These are phyloP conservation scores for Dysphania ambrosioides DNA, from an alignment of 148 eudicot genomes.

Conservation along the genomic window DNA sequence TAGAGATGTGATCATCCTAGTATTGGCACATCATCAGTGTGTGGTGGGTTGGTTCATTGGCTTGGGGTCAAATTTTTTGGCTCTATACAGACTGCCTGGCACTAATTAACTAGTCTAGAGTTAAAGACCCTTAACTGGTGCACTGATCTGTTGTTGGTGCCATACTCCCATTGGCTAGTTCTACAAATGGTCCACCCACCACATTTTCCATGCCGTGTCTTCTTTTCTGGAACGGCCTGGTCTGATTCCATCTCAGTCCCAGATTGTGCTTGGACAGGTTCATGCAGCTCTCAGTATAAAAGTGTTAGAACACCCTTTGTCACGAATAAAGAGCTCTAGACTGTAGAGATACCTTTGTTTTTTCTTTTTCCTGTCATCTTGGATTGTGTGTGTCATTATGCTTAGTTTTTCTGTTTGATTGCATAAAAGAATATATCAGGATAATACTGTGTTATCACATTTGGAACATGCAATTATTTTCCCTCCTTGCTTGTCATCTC, in stretches of 20 bases:
- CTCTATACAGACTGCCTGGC: no score
- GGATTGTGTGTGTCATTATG: neutral
- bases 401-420: neutral
- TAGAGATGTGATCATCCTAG: neutral
- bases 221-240: neutral
- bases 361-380: neutral
- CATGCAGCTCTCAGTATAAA: neutral
- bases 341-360: neutral
- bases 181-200: neutral
- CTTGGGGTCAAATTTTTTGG: no score
- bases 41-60: no score
- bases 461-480: neutral
- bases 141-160: neutral
- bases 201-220: neutral
- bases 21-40: neutral
- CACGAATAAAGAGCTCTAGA: neutral
- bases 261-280: neutral
- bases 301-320: neutral
- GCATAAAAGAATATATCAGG: neutral
- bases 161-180: neutral
- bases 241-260: neutral
- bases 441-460: neutral
- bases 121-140: neutral
- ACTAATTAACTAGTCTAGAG: no score
- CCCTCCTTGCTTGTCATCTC: neutral